Base-by-base conservation (phyloP, 2,329 filamentous ascomycete genomes). In the Scytalidium lignicola region DNA sequence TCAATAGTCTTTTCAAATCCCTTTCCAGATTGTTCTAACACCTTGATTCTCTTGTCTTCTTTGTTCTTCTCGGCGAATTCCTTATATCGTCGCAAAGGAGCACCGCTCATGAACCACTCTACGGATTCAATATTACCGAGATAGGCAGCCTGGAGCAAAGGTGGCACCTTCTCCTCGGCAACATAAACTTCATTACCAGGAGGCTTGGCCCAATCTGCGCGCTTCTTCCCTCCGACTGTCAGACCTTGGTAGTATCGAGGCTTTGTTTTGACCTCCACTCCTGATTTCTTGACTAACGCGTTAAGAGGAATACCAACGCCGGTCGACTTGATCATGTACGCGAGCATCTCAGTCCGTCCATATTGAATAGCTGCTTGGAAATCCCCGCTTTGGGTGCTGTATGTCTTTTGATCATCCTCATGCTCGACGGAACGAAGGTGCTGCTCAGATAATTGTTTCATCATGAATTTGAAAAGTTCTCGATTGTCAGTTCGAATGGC, bases 41-140 rank as follows among this genome's bases (percentile, higher is more conserved):
- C 78, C 58, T 80, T 77, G 43, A 92, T 66, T 37, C 80, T 74
- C 46, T 75, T 67, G 53, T 92, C 83, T 20, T 82, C 72, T 51
- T 73, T 73, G 48, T 86, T 78, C 1, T 71, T 65, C 55, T 82
- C 77, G 0, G 82, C 75, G 61, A 90, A 93, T 42, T 88, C 80
- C 21, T 75, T 66, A 60, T 93, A 93, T 47, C 79, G 73, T 22
- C 82, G 74, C 56, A 80, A 68, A 0, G 89, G 87, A 1, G 80
- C 77, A 52, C 88, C 85, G 50, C 85, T 83, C 48, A 90, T 66
- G 63, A 92, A 88, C 80, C 87, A 95, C 60, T 93, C 83, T 0
- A 89, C 79, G 17, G 77, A 76, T 37, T 85, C 78, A n/a, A 92
- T 63, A 18, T 73, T 85, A 2, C 82, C 80, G 2, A 58, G 57